phyloP scores from a whole-genome alignment of 2,329 filamentous ascomycete genomes.

The Colletotrichum tamarilloi region DNA sequence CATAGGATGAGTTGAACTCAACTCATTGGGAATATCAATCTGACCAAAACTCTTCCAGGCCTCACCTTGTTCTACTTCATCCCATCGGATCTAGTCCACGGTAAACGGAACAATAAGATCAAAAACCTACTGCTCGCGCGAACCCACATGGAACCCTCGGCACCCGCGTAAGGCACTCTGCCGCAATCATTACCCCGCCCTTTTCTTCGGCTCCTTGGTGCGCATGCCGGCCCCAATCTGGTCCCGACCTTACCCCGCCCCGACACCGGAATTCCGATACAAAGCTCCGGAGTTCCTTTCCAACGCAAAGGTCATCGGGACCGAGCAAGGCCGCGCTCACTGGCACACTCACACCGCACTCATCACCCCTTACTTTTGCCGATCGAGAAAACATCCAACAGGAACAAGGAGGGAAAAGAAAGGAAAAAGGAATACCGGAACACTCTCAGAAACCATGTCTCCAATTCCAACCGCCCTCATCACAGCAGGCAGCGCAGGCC shows the following conservation, averaged over 20 bases:
- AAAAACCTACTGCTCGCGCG: background rate
- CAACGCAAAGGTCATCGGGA: background rate
- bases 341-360: background rate
- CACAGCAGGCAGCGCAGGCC: conserved; percentile 58
- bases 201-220: background rate
- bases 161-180: background rate
- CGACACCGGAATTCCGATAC: background rate
- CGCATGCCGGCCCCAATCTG: background rate
- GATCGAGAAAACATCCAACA: background rate
- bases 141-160: background rate
- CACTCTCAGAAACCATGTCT: background rate
- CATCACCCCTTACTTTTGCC: background rate
- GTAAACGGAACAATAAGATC: background rate
- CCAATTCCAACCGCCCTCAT: conserved; percentile 44
- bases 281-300: background rate
- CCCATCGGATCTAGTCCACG: no score
- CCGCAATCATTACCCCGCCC: background rate
- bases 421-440: background rate
- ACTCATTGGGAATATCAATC: background rate
- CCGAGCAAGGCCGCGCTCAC: background rate
- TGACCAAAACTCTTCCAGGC: background rate
- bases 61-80: background rate
- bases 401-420: background rate
- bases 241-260: conserved; percentile 8
- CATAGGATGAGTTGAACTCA: background rate